Evolutionary conservation across 768 basidiomycete genomes (phyloP).

Genomic region (Psilocybe tampanensis): DNA sequence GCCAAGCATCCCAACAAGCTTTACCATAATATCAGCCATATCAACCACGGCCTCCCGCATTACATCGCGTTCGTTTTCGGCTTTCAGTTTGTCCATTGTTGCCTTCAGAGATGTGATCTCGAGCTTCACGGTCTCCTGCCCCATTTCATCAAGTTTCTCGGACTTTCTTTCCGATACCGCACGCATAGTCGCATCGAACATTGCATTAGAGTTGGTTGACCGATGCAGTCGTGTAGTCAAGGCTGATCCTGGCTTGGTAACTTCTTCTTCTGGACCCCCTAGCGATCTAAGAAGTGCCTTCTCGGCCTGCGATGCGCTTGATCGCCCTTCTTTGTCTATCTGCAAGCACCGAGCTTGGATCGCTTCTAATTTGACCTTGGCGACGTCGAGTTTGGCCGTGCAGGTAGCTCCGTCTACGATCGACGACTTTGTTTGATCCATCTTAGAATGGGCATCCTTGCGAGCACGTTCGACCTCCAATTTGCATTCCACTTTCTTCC

Average conservation of each 20-base stretch:
- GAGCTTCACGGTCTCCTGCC: slow-evolving; percentile 69
- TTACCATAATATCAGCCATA: slow-evolving; percentile 69
- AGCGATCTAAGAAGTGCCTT: slow-evolving; percentile 67
- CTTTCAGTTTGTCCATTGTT: slow-evolving; percentile 71
- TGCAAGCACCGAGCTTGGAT: slow-evolving; percentile 65
- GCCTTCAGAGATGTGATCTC: slow-evolving; percentile 66
- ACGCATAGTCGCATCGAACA: slow-evolving; percentile 87
- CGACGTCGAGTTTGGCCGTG: slow-evolving; percentile 68
- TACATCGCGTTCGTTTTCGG: slow-evolving; percentile 65
- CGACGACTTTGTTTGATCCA: slow-evolving; percentile 68
- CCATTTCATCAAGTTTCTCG: slow-evolving; percentile 74
- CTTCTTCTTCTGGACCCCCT: slow-evolving; percentile 71
- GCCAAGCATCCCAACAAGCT: slow-evolving; percentile 80
- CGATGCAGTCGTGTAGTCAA: slow-evolving; percentile 62
- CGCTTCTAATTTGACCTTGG: slow-evolving; percentile 65
- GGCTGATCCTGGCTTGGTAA: slow-evolving; percentile 57
- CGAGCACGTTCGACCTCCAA: slow-evolving; percentile 76
- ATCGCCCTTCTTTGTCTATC: slow-evolving; percentile 45
- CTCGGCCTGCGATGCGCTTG: slow-evolving; percentile 65
- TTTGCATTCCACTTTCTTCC: slow-evolving; percentile 71
- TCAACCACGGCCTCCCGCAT: slow-evolving; percentile 61
- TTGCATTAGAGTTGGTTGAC: slow-evolving; percentile 72
- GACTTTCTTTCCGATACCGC: slow-evolving; percentile 80
- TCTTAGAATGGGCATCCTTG: slow-evolving; percentile 69
- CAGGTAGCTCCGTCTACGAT: slow-evolving; percentile 80